Base-by-base conservation (phyloP, 768 basidiomycete species). In the Boletus speciosus region DNA sequence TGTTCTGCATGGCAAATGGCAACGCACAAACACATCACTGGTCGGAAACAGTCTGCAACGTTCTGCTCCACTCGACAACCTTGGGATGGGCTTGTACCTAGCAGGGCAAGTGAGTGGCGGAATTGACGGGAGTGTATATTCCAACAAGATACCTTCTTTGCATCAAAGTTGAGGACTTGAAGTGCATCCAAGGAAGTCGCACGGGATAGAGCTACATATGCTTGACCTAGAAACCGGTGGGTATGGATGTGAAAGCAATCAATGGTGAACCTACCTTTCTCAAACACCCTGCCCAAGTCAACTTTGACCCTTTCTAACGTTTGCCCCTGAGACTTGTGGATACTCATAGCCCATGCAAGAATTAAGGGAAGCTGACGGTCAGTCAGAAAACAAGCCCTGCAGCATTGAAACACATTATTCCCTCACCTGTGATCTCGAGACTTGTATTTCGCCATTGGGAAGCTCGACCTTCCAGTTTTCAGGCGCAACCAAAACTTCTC, bases 321-420 rank as follows among this genome's bases (percentile, higher is more conserved):
- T 70, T 98, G 97, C 10, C 97, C 97, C 70, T 99, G 97, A 11
- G 90, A 90, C 68, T 99, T 99, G 71, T 99, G 97, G 58, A 98
- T 98, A 44, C 88, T 91, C 92, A 98, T 96, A 0, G 96, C 95
- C 96, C 95, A 98, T 0, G 95, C 81, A 37, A 96, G 78, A 55
- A 97, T 94, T 25, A 98, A 68, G 0, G 92, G 93, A 2, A 96
- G 69, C 91, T 95, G 60, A 40, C 9, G 49, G 1, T 15, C 39
- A 3, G n/a, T 63, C 35, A 57, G 47, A 6, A 51, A 52, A 41
- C 16, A 9, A 9, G 16, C 8, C 2, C 12, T 23, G 23, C 27
- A 39, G 7, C 5, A 44, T 50, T 1, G 16, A 50, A 23, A 25
- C 16, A 44, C 14, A 21, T 45, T 37, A 68, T 44, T 10, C 25